phyloP scores from a whole-genome alignment of 306 rosid species.

The Fagus crenata region DNA sequence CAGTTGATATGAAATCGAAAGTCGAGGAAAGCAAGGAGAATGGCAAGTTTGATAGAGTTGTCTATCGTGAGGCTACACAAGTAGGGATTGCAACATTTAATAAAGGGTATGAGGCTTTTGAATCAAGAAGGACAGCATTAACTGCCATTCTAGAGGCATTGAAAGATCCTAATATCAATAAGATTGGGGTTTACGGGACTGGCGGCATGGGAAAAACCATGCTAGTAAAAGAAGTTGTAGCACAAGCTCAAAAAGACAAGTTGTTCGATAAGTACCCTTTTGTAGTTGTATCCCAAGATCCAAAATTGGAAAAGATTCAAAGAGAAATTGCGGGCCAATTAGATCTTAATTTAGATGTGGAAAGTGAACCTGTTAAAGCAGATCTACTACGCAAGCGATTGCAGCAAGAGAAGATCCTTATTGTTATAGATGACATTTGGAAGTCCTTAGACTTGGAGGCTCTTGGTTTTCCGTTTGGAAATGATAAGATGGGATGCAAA shows the following conservation, averaged over 20 bases:
- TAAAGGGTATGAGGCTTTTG: neutral
- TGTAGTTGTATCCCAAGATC: constrained; percentile 18
- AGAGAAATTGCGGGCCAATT: constrained; percentile 37
- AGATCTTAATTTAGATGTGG: constrained; percentile 27
- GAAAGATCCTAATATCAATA: constrained; percentile 9
- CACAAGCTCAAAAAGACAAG: constrained; percentile 28
- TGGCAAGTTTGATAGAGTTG: too few relatives aligned
- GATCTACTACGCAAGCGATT: constrained; percentile 14
- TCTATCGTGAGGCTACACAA: too few relatives aligned
- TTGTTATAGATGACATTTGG: constrained; percentile 24
- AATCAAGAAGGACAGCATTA: neutral
- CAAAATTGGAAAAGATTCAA: constrained; percentile 25
- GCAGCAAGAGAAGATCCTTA: neutral
- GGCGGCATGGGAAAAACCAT: constrained; percentile 38
- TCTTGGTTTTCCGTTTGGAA: constrained; percentile 18
- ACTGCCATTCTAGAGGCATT: constrained; percentile 9
- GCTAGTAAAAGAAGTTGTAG: constrained; percentile 34
- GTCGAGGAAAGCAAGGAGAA: too few relatives aligned
- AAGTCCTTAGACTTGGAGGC: neutral
- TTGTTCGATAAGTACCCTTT: constrained; percentile 29
- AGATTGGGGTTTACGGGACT: constrained; percentile 38
- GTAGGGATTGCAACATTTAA: too few relatives aligned
- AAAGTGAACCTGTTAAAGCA: constrained; percentile 29
- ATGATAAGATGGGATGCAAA: constrained; percentile 10
- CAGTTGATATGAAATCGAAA: too few relatives aligned